Base-by-base conservation (phyloP, 202 grass and related monocot genomes). In the Miscanthus sacchariflorus region DNA sequence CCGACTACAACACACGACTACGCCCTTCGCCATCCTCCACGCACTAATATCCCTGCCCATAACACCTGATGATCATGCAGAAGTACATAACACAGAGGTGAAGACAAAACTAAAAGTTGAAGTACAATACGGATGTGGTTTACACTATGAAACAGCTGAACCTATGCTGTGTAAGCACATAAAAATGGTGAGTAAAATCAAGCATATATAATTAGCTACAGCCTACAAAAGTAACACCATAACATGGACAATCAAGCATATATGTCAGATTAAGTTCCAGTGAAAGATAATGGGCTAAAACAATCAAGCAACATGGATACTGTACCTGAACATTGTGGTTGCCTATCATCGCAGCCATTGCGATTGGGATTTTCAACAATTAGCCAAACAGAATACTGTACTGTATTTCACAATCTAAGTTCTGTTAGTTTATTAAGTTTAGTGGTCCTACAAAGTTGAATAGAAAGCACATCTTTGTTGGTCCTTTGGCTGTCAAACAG, bases 201-300 rank as follows among this genome's bases (percentile, higher is more conserved):
- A 40, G 45, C 42, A 52, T 8, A 84, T 25, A 64, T 25, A 64
- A 64, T 64, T 64, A 64, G 59, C 58, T 63, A 12, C 58, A 28
- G 1, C 15, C n/a, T 65, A 71, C 68, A 65, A 7, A 35, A 74
- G 68, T 45, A 87, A 59, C 23, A 88, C 14, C 36, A 23, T 50
- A 50, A 66, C 50, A 66, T 21, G 49, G 19, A 64, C 59, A 64
- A 25, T 5, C 9, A 1, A 64, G 17, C 45, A 63, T 70, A 70
- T 78, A 88, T 78, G 3, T 54, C 28, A 21, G 21, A 81, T 14
- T 17, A 72, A 77, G 49, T 36, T 56, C 74, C 45, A 63, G 24
- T 66, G 13, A 0, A 83, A 19, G 23, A 7, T 72, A 38, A 83
- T 13, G 79, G 3, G 21, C 46, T 19, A 40, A 36, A 42, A 82